Evolutionary conservation across 2,329 filamentous ascomycete genomes (phyloP), one percentile per base, ranked within the genome.

Genomic region (Ophiosphaerella herpotricha): DNA sequence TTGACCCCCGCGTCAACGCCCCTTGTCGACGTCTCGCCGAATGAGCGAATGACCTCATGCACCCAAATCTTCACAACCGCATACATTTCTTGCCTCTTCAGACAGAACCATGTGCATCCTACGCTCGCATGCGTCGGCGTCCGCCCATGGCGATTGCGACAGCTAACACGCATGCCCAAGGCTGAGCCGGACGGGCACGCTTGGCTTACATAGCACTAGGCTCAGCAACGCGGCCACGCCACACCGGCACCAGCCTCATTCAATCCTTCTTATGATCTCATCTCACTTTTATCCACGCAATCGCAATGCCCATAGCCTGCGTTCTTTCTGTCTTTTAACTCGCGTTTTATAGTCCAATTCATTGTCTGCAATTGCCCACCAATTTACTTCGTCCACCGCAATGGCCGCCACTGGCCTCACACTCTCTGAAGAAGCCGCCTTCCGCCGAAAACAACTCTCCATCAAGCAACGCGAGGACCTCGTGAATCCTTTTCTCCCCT

Each of bases 401-500:
- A 72, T 73, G 68, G 66, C 68, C 29, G 39, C 53, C 48, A 72
- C 66, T 37, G 66, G 68, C 60, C 54, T 73, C 38, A 64, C 63
- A 16, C 51, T 61, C 33, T 50, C 48, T 45, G 70, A 73, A 57
- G 52, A 65, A 40, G 48, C 59, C 7, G 72, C 70, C 42, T 71
- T 76, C 56, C 69, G 66, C 46, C 56, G 58, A 36, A 66, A 67
- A 37, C 69, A 73, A 44, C 72, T 82, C 31, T 71, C 71, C 32
- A 61, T 69, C 16, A 60, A 75, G 44, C 77, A 83, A 50, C 80
- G 82, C 42, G 81, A 82, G 61, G 71, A 71, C 32, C 69, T 84
- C 36, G 40, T 84, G 39, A 78, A 78, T 52, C 75, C 76, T 35
- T 82, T 82, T 57, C 77, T 84, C 1, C 82, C 82, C 11, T 70